Percentiles rank a stretch among this genome's conserved stretches.
Conservation (phyloP, 768 basidiomycete genomes). For the Boletus subparvulus region DNA sequence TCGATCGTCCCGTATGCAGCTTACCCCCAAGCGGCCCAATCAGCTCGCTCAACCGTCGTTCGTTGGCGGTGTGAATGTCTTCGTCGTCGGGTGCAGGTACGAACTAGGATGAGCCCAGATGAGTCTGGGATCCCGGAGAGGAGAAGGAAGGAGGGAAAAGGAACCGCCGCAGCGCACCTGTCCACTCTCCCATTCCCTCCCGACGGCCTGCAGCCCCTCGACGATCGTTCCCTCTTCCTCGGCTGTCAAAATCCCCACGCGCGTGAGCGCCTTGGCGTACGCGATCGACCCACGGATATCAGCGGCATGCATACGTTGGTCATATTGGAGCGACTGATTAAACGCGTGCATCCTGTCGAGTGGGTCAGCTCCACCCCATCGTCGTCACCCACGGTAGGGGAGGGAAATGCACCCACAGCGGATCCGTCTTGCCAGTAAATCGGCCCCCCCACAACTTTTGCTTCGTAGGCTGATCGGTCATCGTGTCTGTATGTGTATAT, state of each 20-base stretch:
- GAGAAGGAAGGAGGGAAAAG: too few relatives aligned
- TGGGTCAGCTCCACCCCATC: not conserved
- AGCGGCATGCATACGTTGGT: conserved; percentile 88
- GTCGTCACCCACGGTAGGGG: not conserved
- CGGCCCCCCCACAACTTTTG: conserved; percentile 89
- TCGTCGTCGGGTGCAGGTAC: conserved; percentile 82
- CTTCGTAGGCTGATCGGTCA: conserved; percentile 46
- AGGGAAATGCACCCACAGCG: conserved; percentile 8
- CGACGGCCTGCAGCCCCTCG: conserved; percentile 71
- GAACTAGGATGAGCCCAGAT: conserved; percentile 51
- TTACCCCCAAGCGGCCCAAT: conserved; percentile 94
- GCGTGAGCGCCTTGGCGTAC: conserved; percentile 83
- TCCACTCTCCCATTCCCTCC: conserved; percentile 81
- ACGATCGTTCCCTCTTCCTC: conserved; percentile 75
- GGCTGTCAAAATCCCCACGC: conserved; percentile 75
- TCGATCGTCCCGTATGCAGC: conserved; percentile 93
- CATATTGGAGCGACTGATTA: conserved; percentile 94
- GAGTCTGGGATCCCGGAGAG: not conserved
- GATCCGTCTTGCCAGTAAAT: conserved; percentile 88
- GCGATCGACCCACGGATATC: conserved; percentile 96
- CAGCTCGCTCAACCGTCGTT: conserved; percentile 88
- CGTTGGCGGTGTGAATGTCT: conserved; percentile 99
- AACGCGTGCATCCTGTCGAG: conserved; percentile 87
- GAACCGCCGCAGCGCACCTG: conserved; percentile 40
- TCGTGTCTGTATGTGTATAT: conserved; percentile 17